phyloP scores from a whole-genome alignment of 1,284 basidiomycete species.

The Butyriboletus appendiculatus region DNA sequence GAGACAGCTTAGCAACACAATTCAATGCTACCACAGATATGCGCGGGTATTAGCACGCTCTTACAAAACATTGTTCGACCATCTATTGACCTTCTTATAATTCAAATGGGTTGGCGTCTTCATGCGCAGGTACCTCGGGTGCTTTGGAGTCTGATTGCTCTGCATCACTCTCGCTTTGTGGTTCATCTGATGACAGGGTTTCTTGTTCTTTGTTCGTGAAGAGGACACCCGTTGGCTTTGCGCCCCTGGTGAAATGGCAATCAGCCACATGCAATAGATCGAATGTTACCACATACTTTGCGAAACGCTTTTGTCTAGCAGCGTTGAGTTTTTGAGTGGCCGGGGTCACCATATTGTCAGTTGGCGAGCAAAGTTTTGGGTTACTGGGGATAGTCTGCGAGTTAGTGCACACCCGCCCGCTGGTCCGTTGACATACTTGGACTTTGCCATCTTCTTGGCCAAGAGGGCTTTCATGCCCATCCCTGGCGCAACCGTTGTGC shows the following conservation, averaged over 20 bases:
- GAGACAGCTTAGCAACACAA: slow-evolving; percentile 26
- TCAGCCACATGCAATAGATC: slow-evolving; percentile 7
- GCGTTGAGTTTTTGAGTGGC: slow-evolving; percentile 86
- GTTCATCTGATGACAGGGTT: slow-evolving; percentile 42
- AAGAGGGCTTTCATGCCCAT: slow-evolving; percentile 86
- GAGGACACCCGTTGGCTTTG: slow-evolving; percentile 58
- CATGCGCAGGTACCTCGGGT: slow-evolving; percentile 33
- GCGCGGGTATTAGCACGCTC: slow-evolving; percentile 24
- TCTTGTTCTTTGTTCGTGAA: slow-evolving; percentile 47
- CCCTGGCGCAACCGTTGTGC: slow-evolving; percentile 56
- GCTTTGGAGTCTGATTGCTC: slow-evolving; percentile 30
- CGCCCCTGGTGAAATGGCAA: slow-evolving; percentile 40
- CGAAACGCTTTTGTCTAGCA: slow-evolving; percentile 90
- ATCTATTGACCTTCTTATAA: slow-evolving; percentile 1
- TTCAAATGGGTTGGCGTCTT: slow-evolving; percentile 65
- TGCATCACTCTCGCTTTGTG: slow-evolving; percentile 33
- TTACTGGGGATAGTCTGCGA: slow-evolving; percentile 46
- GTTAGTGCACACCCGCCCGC: background rate
- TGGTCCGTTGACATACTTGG: slow-evolving; percentile 54
- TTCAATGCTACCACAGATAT: slow-evolving; percentile 27
- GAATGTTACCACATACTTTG: slow-evolving; percentile 60
- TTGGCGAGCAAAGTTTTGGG: slow-evolving; percentile 84
- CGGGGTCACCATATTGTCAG: slow-evolving; percentile 92
- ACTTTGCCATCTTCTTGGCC: slow-evolving; percentile 86
- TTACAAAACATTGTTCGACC: slow-evolving; percentile 23